These are phyloP conservation scores for Annona squamosa DNA, from an alignment of 164 flowering plant species.

Conservation along the genomic window DNA sequence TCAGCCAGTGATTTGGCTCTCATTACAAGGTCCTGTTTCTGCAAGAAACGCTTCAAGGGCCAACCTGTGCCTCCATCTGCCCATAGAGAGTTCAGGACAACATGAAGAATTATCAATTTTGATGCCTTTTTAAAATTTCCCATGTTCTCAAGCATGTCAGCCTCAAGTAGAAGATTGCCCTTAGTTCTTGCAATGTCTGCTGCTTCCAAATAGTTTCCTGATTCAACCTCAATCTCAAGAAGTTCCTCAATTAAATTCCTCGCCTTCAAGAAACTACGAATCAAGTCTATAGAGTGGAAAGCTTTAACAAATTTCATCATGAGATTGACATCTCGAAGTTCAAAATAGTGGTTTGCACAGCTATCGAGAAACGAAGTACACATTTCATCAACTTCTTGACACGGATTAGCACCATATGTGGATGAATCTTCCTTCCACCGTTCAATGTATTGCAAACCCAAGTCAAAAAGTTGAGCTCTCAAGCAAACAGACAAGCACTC, in stretches of 20 bases:
- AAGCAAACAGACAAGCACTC: slow-evolving; percentile 39
- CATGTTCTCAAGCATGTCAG: slow-evolving; percentile 51
- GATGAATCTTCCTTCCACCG: slow-evolving; percentile 31
- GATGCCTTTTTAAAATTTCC: slow-evolving; percentile 39
- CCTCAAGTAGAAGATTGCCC: slow-evolving; percentile 42
- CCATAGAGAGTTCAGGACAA: slow-evolving; percentile 45
- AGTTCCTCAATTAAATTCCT: slow-evolving; percentile 42
- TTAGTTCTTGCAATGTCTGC: slow-evolving; percentile 35
- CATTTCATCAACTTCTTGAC: slow-evolving; percentile 20
- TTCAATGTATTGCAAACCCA: slow-evolving; percentile 39
- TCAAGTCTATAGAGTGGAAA: slow-evolving; percentile 26
- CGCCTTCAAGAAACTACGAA: slow-evolving; percentile 29
- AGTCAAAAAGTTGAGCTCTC: slow-evolving; percentile 34
- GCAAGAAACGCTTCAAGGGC: slow-evolving; percentile 41
- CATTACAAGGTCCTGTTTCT: slow-evolving; percentile 32
- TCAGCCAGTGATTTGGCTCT: slow-evolving; percentile 37
- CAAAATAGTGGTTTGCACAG: slow-evolving; percentile 38
- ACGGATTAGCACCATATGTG: background rate
- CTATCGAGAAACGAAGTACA: slow-evolving; percentile 38
- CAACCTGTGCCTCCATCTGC: slow-evolving; percentile 40
- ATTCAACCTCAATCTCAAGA: slow-evolving; percentile 39
- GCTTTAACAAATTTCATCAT: slow-evolving; percentile 44
- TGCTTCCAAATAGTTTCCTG: slow-evolving; percentile 47
- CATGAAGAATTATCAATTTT: slow-evolving; percentile 29
- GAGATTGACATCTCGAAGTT: slow-evolving; percentile 19